phyloP scores from a whole-genome alignment of 805 yeast genomes.

The Diddensiella santjacobensis region DNA sequence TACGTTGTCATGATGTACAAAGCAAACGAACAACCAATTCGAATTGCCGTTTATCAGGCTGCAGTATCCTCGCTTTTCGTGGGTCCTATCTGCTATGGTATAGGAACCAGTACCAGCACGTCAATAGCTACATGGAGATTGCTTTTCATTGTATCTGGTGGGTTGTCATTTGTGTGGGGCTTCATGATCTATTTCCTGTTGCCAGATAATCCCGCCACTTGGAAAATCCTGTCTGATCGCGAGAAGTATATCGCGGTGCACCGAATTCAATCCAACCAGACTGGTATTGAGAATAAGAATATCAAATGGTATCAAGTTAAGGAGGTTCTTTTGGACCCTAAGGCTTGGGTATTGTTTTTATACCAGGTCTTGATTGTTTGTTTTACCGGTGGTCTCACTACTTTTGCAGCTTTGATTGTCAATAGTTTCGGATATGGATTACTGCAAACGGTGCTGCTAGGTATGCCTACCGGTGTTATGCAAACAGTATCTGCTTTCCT shows the following conservation, averaged over 20 bases:
- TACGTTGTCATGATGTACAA: constrained; percentile 17
- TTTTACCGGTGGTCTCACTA: constrained; percentile 39
- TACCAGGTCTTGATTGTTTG: constrained; percentile 32
- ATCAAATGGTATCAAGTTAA: constrained; percentile 45
- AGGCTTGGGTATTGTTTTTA: constrained; percentile 37
- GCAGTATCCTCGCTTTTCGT: constrained; percentile 11
- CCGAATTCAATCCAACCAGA: constrained; percentile 37
- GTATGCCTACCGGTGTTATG: constrained; percentile 45
- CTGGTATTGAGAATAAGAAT: constrained; percentile 42
- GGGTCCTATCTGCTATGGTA: constrained; percentile 28
- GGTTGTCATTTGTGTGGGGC: constrained; percentile 41
- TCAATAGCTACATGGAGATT: constrained; percentile 44
- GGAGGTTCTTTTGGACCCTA: constrained; percentile 48
- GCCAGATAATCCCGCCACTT: constrained; percentile 55
- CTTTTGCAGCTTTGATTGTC: constrained; percentile 43
- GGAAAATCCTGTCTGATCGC: constrained; percentile 42
- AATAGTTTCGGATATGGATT: constrained; percentile 36
- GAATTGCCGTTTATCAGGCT: constrained; percentile 13
- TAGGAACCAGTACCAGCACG: constrained; percentile 35
- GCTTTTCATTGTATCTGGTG: constrained; percentile 45
- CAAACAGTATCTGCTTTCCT: constrained; percentile 5
- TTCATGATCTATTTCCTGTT: constrained; percentile 38
- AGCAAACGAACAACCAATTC: constrained; percentile 12
- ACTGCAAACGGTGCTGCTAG: constrained; percentile 41
- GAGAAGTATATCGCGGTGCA: constrained; percentile 51